These are phyloP conservation scores for Gentiana dahurica DNA, from an alignment of 257 asterid species.

Conservation along the genomic window DNA sequence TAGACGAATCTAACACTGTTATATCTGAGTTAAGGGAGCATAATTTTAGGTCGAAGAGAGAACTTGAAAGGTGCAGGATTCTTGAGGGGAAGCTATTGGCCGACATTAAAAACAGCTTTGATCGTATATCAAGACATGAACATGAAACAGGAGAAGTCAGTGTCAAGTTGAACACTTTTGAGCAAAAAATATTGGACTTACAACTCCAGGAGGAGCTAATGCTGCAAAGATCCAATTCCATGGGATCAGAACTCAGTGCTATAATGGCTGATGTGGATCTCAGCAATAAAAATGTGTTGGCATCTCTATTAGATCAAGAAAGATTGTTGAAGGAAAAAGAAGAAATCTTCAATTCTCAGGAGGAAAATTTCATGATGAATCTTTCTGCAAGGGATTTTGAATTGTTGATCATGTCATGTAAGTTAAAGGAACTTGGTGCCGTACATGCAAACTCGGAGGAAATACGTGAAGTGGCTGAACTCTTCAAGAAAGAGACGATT, in stretches of 20 bases:
- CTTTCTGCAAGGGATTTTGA: slow-evolving; percentile 51
- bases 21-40: slow-evolving; percentile 73
- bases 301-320: slow-evolving; percentile 56
- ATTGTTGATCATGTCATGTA: slow-evolving; percentile 38
- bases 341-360: slow-evolving; percentile 34
- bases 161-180: slow-evolving; percentile 50
- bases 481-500: slow-evolving; percentile 38
- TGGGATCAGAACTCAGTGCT: slow-evolving; percentile 63
- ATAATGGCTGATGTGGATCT: slow-evolving; percentile 67
- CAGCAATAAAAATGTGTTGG: slow-evolving; percentile 37
- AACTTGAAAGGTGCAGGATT: slow-evolving; percentile 73
- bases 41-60: slow-evolving; percentile 52
- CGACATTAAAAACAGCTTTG: slow-evolving; percentile 59
- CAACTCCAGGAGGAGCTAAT: slow-evolving; percentile 73
- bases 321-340: slow-evolving; percentile 49
- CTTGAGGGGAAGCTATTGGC: slow-evolving; percentile 72
- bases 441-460: slow-evolving; percentile 32
- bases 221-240: slow-evolving; percentile 63
- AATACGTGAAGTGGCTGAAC: slow-evolving; percentile 35
- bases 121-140: slow-evolving; percentile 63
- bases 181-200: slow-evolving; percentile 57
- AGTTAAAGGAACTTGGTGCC: slow-evolving; percentile 39
- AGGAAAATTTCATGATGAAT: slow-evolving; percentile 45
- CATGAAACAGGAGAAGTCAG: slow-evolving; percentile 57
- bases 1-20: slow-evolving; percentile 55